Percentiles rank a stretch among this genome's conserved stretches.
Evolutionary conservation across 768 basidiomycete species (phyloP).

Genomic region (Dentipellis sp.): DNA sequence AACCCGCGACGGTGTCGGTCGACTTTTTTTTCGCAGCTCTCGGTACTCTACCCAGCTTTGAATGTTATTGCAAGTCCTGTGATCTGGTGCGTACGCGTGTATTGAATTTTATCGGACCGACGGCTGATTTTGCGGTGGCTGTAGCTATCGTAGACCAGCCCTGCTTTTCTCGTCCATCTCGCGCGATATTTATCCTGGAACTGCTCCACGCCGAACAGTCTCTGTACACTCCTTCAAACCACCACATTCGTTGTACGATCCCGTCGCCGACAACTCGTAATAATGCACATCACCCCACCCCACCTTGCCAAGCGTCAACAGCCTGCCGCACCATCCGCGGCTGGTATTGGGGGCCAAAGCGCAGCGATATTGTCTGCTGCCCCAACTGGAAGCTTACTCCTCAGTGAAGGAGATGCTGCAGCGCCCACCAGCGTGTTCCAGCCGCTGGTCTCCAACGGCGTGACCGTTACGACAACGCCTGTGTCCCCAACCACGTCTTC

Average conservation of each 20-base stretch:
- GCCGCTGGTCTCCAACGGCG: not conserved
- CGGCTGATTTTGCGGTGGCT: not conserved
- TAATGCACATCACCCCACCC: conserved; percentile 3
- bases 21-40: not conserved
- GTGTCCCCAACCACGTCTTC: not conserved
- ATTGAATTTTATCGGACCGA: not conserved
- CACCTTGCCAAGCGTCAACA: conserved; percentile 4
- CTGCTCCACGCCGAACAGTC: not conserved
- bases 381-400: not conserved
- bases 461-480: not conserved
- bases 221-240: conserved; percentile 3
- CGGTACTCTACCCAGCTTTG: not conserved
- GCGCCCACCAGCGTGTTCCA: not conserved
- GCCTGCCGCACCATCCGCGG: not conserved
- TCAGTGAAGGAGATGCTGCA: not conserved
- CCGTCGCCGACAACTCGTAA: not conserved
- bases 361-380: not conserved
- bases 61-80: not conserved
- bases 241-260: conserved; percentile 5
- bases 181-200: not conserved
- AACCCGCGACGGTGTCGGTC: not conserved
- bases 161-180: not conserved
- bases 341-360: not conserved
- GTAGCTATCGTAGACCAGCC: not conserved
- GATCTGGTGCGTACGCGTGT: not conserved